phyloP scores from a whole-genome alignment of 2,329 filamentous ascomycete genomes.

The Aureobasidium mangrovei region DNA sequence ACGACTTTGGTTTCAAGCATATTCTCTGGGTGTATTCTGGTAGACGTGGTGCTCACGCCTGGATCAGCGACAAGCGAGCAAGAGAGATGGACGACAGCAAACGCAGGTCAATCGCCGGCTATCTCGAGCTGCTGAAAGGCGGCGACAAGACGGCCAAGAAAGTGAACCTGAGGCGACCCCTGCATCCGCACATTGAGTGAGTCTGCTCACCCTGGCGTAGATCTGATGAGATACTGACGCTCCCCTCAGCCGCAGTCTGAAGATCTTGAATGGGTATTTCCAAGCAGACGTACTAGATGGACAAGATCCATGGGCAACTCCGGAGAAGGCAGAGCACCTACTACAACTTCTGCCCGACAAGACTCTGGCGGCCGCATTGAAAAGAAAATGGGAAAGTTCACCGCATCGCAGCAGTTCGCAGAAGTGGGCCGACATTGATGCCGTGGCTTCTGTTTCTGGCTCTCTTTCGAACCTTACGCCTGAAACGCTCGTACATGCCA shows the following conservation, averaged over 20 bases:
- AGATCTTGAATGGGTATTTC: conserved; percentile 78
- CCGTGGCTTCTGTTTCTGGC: conserved; percentile 63
- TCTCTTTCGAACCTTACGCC: conserved; percentile 52
- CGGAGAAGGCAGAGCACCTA: conserved; percentile 65
- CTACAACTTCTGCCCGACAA: conserved; percentile 79
- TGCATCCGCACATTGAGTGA: conserved; percentile 80
- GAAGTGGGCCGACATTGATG: conserved; percentile 94
- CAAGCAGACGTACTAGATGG: conserved; percentile 68
- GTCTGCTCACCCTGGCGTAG: conserved; percentile 22
- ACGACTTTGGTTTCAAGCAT: conserved; percentile 95
- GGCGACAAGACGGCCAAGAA: conserved; percentile 79
- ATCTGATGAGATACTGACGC: not conserved
- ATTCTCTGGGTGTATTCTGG: conserved; percentile 99
- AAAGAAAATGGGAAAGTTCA: conserved; percentile 82
- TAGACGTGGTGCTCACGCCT: conserved; percentile 91
- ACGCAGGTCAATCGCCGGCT: conserved; percentile 75
- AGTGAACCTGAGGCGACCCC: conserved; percentile 71
- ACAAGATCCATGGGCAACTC: conserved; percentile 75
- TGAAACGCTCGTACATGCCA: conserved; percentile 70
- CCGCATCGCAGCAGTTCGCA: conserved; percentile 65
- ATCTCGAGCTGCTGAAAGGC: conserved; percentile 83
- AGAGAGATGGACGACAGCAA: conserved; percentile 78
- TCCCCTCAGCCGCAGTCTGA: conserved; percentile 60
- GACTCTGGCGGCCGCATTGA: conserved; percentile 65
- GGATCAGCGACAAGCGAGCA: conserved; percentile 89